Evolutionary conservation across 306 rosid species (phyloP).

Genomic region (Canavalia gladiata): DNA sequence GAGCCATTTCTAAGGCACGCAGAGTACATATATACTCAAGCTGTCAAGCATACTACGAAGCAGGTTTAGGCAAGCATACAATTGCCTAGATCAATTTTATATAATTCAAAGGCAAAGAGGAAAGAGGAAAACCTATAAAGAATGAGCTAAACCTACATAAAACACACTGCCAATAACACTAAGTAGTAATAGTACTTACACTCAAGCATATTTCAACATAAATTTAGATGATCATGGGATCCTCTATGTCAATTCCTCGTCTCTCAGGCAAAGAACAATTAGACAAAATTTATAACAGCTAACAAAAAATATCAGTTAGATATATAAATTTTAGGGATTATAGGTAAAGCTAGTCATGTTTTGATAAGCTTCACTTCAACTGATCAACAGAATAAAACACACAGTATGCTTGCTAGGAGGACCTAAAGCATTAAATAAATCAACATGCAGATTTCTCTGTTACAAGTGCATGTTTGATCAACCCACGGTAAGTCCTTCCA

Average conservation of each 20-base stretch:
- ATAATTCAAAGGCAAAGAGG: background rate
- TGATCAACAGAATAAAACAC: background rate
- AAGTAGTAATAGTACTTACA: background rate
- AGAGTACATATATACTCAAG: background rate
- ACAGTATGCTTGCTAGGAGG: background rate
- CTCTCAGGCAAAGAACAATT: background rate
- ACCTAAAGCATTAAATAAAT: background rate
- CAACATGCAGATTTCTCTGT: background rate
- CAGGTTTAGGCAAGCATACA: background rate
- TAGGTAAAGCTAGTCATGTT: background rate
- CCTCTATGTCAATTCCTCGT: background rate
- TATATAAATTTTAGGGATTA: background rate
- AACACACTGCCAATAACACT: background rate
- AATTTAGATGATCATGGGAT: conserved; percentile 5
- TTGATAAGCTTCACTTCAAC: conserved; percentile 2
- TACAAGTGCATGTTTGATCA: background rate
- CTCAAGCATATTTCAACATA: background rate
- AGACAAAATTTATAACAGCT: background rate
- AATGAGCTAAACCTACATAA: background rate
- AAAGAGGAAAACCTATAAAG: background rate
- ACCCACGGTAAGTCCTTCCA: background rate
- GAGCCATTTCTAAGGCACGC: conserved; percentile 5
- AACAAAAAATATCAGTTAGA: background rate
- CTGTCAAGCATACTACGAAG: background rate
- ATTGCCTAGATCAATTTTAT: background rate